Conservation (phyloP, 768 basidiomycete genomes). For the Tricholoma matsutake region DNA sequence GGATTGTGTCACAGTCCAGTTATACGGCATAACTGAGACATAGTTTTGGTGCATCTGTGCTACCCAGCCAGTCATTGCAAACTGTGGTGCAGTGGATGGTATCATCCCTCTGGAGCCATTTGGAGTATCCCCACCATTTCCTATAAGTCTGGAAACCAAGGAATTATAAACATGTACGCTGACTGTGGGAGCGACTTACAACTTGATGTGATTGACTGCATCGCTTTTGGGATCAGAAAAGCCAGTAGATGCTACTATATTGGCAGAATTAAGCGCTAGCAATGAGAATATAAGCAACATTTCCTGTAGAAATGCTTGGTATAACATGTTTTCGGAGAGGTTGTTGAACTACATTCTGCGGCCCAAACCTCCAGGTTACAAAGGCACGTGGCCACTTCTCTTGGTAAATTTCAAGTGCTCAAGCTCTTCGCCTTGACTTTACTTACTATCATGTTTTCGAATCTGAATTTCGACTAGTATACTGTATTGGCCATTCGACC, state of each 20-base stretch:
- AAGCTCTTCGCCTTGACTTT: too few relatives aligned
- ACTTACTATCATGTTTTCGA: too few relatives aligned
- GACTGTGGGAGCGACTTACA: constrained; percentile 17
- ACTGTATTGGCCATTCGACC: too few relatives aligned
- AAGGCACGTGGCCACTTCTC: too few relatives aligned
- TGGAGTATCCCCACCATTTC: constrained; percentile 69
- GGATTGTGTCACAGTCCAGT: constrained; percentile 53
- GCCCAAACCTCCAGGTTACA: too few relatives aligned
- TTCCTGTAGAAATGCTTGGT: neutral
- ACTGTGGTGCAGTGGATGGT: constrained; percentile 71
- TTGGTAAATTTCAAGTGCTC: too few relatives aligned
- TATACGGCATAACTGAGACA: constrained; percentile 70
- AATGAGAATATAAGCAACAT: neutral
- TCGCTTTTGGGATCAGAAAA: constrained; percentile 17
- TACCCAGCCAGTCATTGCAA: constrained; percentile 86
- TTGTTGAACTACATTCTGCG: too few relatives aligned
- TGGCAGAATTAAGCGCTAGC: neutral
- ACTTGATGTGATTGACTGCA: constrained; percentile 28
- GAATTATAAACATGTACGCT: neutral
- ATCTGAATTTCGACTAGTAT: too few relatives aligned
- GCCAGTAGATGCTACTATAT: neutral
- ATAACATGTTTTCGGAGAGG: too few relatives aligned
- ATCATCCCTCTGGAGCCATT: constrained; percentile 78
- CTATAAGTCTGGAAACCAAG: constrained; percentile 47
- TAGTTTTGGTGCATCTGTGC: constrained; percentile 78